Base-by-base conservation (phyloP, 2,329 filamentous ascomycete genomes). In the Alternaria ethzedia region DNA sequence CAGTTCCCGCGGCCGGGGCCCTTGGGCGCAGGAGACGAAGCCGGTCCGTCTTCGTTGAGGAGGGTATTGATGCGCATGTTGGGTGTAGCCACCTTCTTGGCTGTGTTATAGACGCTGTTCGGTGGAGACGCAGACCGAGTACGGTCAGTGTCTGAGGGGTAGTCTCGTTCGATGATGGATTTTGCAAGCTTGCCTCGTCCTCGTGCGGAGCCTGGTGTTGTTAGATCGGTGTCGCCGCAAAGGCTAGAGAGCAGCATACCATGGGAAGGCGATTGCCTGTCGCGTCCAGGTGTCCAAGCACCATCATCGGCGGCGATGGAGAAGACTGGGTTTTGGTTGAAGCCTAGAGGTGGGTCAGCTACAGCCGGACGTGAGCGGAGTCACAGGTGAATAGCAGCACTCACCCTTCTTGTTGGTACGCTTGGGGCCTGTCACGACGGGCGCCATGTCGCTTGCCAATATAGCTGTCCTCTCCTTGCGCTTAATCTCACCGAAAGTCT, bases 391-490 rank as follows among this genome's bases (percentile, higher is more conserved):
- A 30, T 50, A n/a, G 28, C 23, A 44, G 23, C 46, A 52, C 72
- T 78, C 57, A 73, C 82, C 82, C 65, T 84, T 84, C 70, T 84
- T 85, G 61, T 81, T 79, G 1, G 82, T 83, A 10, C 83, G 79
- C 74, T 85, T 86, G 4, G 84, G 81, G 7, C 83, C 83, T 8
- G 83, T 84, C 69, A 85, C 88, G 6, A 90, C 83, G 61, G 90
- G 90, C 26, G 88, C 88, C 76, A 91, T 90, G 72, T 94, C 92
- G 72, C 89, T 90, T 66, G 91, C 90, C 54, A 94, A 86, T 67
- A 94, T 94, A 71, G 82, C 75, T 69, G 89, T 90, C 55, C 91
- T 85, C 78, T 93, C 91, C 73, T 88, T 89, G 79, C 91, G 88
- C 82, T 94, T 94, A 69, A 87, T 84, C 67, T 88, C 84, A 26